These are phyloP conservation scores for Ilex aquifolium DNA, from an alignment of 257 asterid species.

Conservation along the genomic window DNA sequence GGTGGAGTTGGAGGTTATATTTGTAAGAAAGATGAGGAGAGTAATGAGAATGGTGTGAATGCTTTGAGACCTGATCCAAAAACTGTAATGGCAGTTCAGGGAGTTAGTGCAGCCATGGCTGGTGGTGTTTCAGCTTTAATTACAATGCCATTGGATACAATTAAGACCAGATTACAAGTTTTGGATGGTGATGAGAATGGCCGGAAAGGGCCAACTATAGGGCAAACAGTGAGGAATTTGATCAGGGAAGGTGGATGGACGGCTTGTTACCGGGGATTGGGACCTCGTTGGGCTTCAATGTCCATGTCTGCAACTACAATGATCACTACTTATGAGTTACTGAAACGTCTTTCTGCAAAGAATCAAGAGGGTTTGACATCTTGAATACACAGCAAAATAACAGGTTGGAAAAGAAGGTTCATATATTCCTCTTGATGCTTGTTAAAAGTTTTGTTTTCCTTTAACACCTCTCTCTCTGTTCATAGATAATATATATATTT, in stretches of 20 bases:
- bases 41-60: conserved; percentile 17
- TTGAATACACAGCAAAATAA: conserved; percentile 13
- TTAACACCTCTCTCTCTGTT: background rate
- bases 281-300: conserved; percentile 86
- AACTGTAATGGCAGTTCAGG: conserved; percentile 63
- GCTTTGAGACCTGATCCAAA: conserved; percentile 39
- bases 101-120: conserved; percentile 69
- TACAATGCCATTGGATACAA: conserved; percentile 79
- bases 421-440: background rate
- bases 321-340: conserved; percentile 83
- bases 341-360: conserved; percentile 69
- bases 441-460: background rate
- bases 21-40: conserved; percentile 28
- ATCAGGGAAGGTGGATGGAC: conserved; percentile 73
- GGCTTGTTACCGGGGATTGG: conserved; percentile 81
- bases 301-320: conserved; percentile 76
- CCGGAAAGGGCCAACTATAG: conserved; percentile 53
- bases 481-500: too few relatives aligned
- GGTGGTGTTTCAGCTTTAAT: conserved; percentile 65
- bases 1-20: conserved; percentile 42
- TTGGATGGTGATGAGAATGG: conserved; percentile 61
- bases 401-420: conserved; percentile 6
- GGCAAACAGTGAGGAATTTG: conserved; percentile 56
- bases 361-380: conserved; percentile 37
- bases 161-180: conserved; percentile 75